Evolutionary conservation across 441 rosid genomes (phyloP).

Genomic region (Populus hybrid): DNA sequence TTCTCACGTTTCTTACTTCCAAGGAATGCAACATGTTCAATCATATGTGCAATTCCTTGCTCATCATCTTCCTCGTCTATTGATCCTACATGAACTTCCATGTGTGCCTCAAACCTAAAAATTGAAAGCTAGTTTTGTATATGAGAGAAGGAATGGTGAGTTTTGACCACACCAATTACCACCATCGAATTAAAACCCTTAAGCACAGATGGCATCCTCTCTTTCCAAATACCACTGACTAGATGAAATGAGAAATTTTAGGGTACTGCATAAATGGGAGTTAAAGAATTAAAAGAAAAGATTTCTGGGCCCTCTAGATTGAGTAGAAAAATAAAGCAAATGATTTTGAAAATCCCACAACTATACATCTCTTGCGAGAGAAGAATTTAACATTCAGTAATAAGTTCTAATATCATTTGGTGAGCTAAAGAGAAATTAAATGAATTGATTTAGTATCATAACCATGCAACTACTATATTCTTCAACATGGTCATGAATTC

Average conservation of each 20-base stretch:
- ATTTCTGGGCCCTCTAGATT: too few species aligned
- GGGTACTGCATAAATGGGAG: too few species aligned
- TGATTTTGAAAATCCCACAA: too few species aligned
- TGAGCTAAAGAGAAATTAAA: neutral
- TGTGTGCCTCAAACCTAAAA: slow-evolving; percentile 96
- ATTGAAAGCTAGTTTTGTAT: slow-evolving; percentile 16
- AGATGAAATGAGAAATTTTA: too few species aligned
- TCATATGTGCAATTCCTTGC: slow-evolving; percentile 99
- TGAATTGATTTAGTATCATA: neutral
- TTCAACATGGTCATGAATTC: neutral
- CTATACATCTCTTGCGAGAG: neutral
- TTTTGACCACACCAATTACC: too few species aligned
- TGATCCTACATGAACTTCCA: slow-evolving; percentile 99
- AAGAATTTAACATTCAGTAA: neutral
- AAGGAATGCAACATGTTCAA: too few species aligned
- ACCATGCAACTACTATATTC: neutral
- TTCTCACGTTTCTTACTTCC: too few species aligned
- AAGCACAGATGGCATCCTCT: too few species aligned
- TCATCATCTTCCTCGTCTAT: slow-evolving; percentile 99
- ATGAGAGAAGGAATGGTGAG: neutral
- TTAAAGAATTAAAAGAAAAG: too few species aligned
- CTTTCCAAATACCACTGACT: too few species aligned
- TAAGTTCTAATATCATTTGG: neutral
- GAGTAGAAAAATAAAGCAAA: too few species aligned
- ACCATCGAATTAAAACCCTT: too few species aligned